Base-by-base conservation (phyloP, 768 basidiomycete species). In the Leccinum fibrillosum region DNA sequence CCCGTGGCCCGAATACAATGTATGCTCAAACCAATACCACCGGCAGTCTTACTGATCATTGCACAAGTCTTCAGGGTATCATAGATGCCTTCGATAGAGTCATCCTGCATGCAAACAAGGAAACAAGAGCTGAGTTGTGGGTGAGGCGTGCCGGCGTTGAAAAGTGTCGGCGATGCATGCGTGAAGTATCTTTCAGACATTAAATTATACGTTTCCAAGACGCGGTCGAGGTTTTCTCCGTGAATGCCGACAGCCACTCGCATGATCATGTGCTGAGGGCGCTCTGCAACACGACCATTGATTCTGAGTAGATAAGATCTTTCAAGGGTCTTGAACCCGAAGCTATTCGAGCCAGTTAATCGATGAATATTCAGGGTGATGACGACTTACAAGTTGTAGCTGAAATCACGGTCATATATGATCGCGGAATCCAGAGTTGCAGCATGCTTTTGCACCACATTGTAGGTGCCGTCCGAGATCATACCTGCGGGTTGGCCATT, bases 311-410 rank as follows among this genome's bases (percentile, higher is more conserved):
- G 86, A 74, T 99, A 99, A 2, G 95, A 98, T 32, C 95, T 90
- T 75, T 99, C 97, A 32, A 99, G 86, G 3, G 97, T 99, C 76
- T 99, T 99, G 86, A 98, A 98, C n/a, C 97, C 97, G 69, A 99
- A 99, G 77, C 90, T 92, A 21, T 11, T 3, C 42, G 45, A 8
- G 28, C 49, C 21, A 21, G 39, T 65, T 35, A 51, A 56, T 50
- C 9, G 44, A 34, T 12, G 21, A 28, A 49, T 15, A 2, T n/a
- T 21, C 28, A 48, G 34, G 30, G 13, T 34, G 5, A 53, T 19
- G 10, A 25, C 0, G 10, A 76, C 91, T 42, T 56, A 95, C 93
- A 76, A 97, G 75, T 97, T 94, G 79, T 98, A 98, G 72, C 83
- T 91, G 78, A 98, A 99, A 73, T 99, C 97, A 52, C 97, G 93